Conservation (phyloP, 257 asterid species). For the Ajuga chamaepitys region DNA sequence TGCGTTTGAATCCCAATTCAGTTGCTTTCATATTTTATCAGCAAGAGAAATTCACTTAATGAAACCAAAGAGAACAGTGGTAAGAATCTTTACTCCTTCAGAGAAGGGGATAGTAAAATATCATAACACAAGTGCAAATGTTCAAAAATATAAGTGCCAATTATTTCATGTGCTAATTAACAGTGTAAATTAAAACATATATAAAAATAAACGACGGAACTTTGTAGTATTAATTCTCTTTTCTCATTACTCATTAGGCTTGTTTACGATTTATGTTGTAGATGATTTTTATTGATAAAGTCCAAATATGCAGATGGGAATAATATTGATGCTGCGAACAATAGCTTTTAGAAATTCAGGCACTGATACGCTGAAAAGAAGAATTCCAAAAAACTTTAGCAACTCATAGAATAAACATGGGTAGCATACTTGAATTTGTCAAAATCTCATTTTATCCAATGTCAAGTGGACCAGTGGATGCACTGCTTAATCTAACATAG, state of each 20-base stretch:
- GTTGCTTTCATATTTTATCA: neutral
- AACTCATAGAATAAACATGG: neutral
- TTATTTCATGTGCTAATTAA: neutral
- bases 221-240: neutral
- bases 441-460: neutral
- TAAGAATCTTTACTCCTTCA: neutral
- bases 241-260: neutral
- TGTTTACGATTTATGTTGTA: neutral
- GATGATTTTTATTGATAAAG: neutral
- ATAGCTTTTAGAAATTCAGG: neutral
- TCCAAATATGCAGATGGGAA: neutral
- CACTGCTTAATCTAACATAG: neutral
- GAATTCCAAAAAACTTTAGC: neutral
- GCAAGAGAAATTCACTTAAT: neutral
- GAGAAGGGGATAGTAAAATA: neutral
- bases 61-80: neutral
- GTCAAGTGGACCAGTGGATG: neutral
- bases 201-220: neutral
- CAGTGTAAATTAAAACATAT: neutral
- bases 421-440: neutral
- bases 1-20: neutral
- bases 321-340: neutral
- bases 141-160: neutral
- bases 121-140: neutral
- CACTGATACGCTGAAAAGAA: neutral